Evolutionary conservation across 1,284 basidiomycete genomes (phyloP), one percentile per base, ranked within the genome.

Genomic region (Tilletia caries): DNA sequence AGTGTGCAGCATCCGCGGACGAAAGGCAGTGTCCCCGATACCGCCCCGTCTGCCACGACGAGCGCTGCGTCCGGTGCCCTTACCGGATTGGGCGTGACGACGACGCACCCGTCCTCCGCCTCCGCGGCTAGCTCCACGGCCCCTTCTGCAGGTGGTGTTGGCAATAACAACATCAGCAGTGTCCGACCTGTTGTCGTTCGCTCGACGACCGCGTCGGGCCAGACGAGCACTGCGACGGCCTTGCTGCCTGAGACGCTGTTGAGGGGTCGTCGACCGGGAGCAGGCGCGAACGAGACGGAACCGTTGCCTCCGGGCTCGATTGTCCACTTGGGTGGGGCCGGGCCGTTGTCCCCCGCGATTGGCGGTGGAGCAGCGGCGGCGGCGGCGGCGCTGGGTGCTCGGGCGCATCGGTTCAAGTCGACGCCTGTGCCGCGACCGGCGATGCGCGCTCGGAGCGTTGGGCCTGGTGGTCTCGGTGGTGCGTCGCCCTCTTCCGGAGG

Each of bases 151-250:
- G 27, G 20, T 12, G 27, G 52, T 27, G 27, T 13, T 5, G n/a
- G n/a, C n/a, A n/a, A n/a, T n/a, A n/a, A n/a, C n/a, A n/a, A n/a
- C n/a, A n/a, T n/a, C n/a, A n/a, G n/a, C n/a, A n/a, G n/a, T n/a
- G 52, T 58, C 15, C 52, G 52, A 15, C 52, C 52, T 27, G 52
- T 58, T 2, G 27, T 58, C 27, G 23, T 58, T 3, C 52, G 52
- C 20, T 58, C 52, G 25, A 58, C 52, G 6, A 58, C 52, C 15
- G 52, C 12, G 12, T 25, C 52, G 13, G 52, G 52, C n/a, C 52
- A 58, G 52, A 58, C 52, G 3, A 58, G 52, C 52, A 58, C 52
- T 29, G 52, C 52, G 23, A 58, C 52, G n/a, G 52, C 52, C 23
- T 25, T 58, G 6, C 10, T 58, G n/a, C 52, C 52, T 29, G 52